Percentiles rank a stretch among this genome's conserved stretches.
Evolutionary conservation across 1,284 basidiomycete species (phyloP).

Genomic region (Irpex sp.): DNA sequence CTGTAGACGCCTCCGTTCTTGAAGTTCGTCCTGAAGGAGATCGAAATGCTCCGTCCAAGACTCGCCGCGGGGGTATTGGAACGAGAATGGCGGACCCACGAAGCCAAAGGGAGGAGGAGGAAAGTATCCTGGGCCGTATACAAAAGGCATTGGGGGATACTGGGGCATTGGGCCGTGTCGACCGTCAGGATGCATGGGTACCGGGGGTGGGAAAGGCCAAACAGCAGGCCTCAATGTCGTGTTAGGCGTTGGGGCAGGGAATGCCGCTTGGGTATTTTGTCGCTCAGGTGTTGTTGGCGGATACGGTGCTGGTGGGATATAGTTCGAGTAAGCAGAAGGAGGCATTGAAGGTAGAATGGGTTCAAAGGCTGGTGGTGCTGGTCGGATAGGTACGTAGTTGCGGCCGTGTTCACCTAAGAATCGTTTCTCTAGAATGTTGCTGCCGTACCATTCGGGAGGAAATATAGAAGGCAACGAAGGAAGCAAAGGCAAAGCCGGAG

Average conservation of each 20-base stretch:
- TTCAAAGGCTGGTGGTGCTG: background rate
- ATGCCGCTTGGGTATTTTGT: background rate
- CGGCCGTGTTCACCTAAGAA: background rate
- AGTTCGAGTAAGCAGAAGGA: background rate
- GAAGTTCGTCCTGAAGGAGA: background rate
- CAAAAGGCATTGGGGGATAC: background rate
- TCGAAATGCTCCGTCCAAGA: background rate
- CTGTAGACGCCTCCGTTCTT: background rate
- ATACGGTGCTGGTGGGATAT: background rate
- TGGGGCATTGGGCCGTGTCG: background rate
- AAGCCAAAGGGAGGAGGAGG: background rate
- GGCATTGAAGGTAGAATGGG: background rate
- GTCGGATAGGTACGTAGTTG: background rate
- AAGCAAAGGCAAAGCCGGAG: background rate
- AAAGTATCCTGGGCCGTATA: background rate
- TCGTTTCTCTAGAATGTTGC: background rate
- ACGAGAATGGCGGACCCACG: background rate
- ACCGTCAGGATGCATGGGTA: background rate
- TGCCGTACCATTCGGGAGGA: background rate
- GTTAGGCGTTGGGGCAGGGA: background rate
- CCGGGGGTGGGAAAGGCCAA: background rate
- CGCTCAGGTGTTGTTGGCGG: background rate
- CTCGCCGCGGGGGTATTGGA: background rate
- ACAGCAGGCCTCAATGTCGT: background rate
- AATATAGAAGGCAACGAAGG: background rate